Evolutionary conservation across 345 rosid genomes (phyloP).

Genomic region (Salix koriyanagi): DNA sequence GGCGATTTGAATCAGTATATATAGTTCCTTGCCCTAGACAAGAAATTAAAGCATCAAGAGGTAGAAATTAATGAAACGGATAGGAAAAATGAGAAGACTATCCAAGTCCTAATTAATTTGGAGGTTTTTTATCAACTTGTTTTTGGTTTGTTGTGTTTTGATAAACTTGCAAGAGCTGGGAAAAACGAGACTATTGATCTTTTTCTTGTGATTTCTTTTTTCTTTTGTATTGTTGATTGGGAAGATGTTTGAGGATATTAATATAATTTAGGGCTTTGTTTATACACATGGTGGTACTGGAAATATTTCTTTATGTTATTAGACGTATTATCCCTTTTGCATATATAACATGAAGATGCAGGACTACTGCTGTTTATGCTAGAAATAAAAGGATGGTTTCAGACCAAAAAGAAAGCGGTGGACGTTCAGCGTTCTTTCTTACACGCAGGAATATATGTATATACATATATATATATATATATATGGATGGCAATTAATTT

Average conservation of each 20-base stretch:
- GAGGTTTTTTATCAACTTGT: not conserved
- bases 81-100: not conserved
- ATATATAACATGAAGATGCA: conserved; percentile 8
- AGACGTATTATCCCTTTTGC: not conserved
- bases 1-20: conserved; percentile 41
- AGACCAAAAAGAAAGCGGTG: conserved; percentile 6
- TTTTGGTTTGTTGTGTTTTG: not conserved
- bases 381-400: conserved; percentile 2
- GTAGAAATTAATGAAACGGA: conserved; percentile 1
- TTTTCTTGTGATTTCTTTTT: conserved; percentile 1
- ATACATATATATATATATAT: too few species aligned
- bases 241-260: not conserved
- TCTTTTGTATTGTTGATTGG: not conserved
- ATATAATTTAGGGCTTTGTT: conserved; percentile 1
- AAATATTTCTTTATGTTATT: too few species aligned
- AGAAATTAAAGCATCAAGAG: conserved; percentile 3
- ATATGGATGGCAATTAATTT: not conserved
- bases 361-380: conserved; percentile 15
- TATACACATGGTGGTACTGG: not conserved
- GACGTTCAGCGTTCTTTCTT: not conserved
- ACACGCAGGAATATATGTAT: not conserved
- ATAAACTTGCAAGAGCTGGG: conserved; percentile 27
- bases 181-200: not conserved
- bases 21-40: conserved; percentile 39
- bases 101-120: not conserved